These are phyloP conservation scores for Marasmius fiardii DNA, from an alignment of 1,284 basidiomycete genomes.

Conservation along the genomic window DNA sequence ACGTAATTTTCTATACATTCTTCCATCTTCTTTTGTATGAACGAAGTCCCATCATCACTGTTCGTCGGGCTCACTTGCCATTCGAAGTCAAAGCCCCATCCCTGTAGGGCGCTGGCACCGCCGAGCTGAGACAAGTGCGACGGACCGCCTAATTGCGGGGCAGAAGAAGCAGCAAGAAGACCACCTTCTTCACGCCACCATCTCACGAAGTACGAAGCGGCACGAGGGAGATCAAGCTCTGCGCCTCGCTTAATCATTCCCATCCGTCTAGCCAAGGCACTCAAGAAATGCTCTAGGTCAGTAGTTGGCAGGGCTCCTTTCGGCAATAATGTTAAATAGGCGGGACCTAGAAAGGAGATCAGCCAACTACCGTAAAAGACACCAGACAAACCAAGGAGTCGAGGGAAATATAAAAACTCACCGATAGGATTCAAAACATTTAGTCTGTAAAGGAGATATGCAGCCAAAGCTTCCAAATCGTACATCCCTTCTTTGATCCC, in stretches of 20 bases:
- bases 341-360: slow-evolving; percentile 43
- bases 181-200: slow-evolving; percentile 84
- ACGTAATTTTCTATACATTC: slow-evolving; percentile 57
- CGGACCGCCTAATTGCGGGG: slow-evolving; percentile 25
- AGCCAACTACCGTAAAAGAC: background rate
- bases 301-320: slow-evolving; percentile 50
- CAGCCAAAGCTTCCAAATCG: slow-evolving; percentile 78
- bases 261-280: slow-evolving; percentile 66
- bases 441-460: slow-evolving; percentile 87
- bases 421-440: slow-evolving; percentile 74
- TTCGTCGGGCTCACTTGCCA: slow-evolving; percentile 47
- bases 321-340: slow-evolving; percentile 66
- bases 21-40: slow-evolving; percentile 67
- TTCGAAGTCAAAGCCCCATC: slow-evolving; percentile 84
- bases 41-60: slow-evolving; percentile 14
- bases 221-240: slow-evolving; percentile 63
- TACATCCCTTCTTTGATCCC: slow-evolving; percentile 95
- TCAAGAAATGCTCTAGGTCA: slow-evolving; percentile 64
- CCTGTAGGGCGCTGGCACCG: slow-evolving; percentile 26
- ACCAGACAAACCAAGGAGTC: slow-evolving; percentile 1
- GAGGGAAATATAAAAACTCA: slow-evolving; percentile 35
- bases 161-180: slow-evolving; percentile 42
- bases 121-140: slow-evolving; percentile 14
- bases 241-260: slow-evolving; percentile 83
- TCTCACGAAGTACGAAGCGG: slow-evolving; percentile 76